A percentile compares a stretch with the other conserved stretches of the same genome.
These are phyloP conservation scores for Lathyrus sativus DNA, from an alignment of 306 rosid genomes.

Conservation along the genomic window DNA sequence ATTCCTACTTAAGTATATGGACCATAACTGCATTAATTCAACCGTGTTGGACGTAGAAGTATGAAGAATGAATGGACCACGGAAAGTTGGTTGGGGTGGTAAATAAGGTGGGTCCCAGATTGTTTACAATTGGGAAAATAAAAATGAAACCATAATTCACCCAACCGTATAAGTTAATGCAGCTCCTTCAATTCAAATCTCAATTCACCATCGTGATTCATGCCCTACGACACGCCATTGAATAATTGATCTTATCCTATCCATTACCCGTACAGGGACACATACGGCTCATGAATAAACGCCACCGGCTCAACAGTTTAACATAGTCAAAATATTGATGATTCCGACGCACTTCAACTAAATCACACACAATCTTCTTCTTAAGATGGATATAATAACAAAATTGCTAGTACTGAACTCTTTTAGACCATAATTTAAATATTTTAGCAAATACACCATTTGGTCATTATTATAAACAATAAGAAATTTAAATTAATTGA, in stretches of 20 bases:
- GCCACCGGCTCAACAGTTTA: neutral
- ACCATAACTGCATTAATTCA: constrained; percentile 37
- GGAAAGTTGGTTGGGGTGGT: constrained; percentile 43
- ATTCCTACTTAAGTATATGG: constrained; percentile 19
- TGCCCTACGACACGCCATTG: constrained; percentile 15
- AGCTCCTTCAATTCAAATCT: constrained; percentile 3
- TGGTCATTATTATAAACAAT: no score
- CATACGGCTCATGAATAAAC: neutral
- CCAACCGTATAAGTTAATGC: constrained; percentile 30
- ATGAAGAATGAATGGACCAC: constrained; percentile 37
- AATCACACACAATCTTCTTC: constrained; percentile 1
- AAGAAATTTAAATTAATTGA: no score
- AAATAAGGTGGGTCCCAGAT: constrained; percentile 49
- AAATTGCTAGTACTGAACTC: no score
- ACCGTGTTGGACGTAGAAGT: constrained; percentile 7
- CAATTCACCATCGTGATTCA: constrained; percentile 15
- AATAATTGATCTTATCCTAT: neutral
- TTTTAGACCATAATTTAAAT: no score
- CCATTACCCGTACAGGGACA: neutral
- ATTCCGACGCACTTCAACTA: neutral
- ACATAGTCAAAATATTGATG: neutral
- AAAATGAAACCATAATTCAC: constrained; percentile 1
- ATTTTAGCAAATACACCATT: no score
- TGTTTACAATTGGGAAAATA: constrained; percentile 2
- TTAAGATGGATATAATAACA: neutral